Evolutionary conservation across 768 basidiomycete genomes (phyloP), one percentile per base, ranked within the genome.

Genomic region (Leccinum arenicola): DNA sequence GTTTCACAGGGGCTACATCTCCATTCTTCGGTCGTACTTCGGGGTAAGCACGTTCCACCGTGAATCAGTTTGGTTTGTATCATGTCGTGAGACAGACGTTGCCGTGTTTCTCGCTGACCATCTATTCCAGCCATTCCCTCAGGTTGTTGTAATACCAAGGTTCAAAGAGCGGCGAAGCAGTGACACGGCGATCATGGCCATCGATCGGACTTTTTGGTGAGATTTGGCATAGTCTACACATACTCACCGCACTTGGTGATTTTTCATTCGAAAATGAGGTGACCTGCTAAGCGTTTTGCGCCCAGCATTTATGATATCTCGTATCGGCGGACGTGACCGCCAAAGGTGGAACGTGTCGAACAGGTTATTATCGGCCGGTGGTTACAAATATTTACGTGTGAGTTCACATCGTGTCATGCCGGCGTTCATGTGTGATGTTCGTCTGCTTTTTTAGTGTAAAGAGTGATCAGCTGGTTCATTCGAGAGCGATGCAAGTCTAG

Each of bases 251-350:
- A 63, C 57, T 56, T 49, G 69, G 65, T 38, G 55, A 63, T 71
- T 61, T 69, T 65, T 71, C 65, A 67, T 67, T 70, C 61, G 33
- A 50, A 64, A 61, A 57, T 7, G 56, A 62, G 62, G 52, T 54
- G 50, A 40, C 53, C 58, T 67, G 33, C 33, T 35, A 35, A 17
- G 52, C 56, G 56, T 50, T 52, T 35, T 56, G 36, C n/a, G 54
- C 50, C 29, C n/a, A n/a, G 25, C 36, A 31, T 56, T 48, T 33
- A 31, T 31, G 31, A 60, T 58, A 58, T 64, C 58, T 60, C 58
- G 57, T 63, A 61, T 68, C 55, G 53, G 50, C 40, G 55, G 60
- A 55, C 49, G 58, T 31, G 48, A 56, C 57, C 35, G 23, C 29
- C 52, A 51, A 59, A 48, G 25, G 54, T 50, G 55, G 52, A 17